These are phyloP conservation scores for Calycina herbarum DNA, from an alignment of 2,329 filamentous ascomycete species.

Conservation along the genomic window DNA sequence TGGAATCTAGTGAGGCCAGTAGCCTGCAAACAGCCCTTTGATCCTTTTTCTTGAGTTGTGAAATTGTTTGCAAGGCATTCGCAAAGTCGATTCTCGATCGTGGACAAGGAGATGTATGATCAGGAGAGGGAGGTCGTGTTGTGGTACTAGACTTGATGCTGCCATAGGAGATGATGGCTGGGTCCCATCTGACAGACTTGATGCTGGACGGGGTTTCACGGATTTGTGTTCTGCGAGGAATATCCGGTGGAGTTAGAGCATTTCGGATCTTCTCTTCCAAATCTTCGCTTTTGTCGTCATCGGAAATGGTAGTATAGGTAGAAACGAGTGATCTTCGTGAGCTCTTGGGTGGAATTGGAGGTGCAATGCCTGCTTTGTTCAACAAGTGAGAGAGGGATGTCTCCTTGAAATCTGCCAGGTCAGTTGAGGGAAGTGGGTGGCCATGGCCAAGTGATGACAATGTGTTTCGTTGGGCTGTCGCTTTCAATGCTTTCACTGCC, in stretches of 20 bases:
- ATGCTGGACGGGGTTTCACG: constrained; percentile 10
- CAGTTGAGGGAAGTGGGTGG: not conserved
- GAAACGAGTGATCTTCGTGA: constrained; percentile 2
- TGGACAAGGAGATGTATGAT: constrained; percentile 7
- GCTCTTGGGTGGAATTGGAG: constrained; percentile 9
- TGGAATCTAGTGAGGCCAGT: constrained; percentile 25
- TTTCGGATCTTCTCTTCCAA: constrained; percentile 21
- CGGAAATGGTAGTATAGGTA: constrained; percentile 12
- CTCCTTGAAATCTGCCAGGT: not conserved
- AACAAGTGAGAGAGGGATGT: not conserved
- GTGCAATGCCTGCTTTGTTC: not conserved
- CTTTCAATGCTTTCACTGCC: not conserved
- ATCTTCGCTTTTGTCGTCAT: constrained; percentile 18
- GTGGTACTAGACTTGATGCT: constrained; percentile 12
- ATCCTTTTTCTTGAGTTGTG: constrained; percentile 24
- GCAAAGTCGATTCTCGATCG: constrained; percentile 11
- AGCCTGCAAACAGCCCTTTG: constrained; percentile 23
- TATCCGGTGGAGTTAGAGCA: constrained; percentile 13
- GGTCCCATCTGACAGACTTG: constrained; percentile 31
- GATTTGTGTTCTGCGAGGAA: constrained; percentile 4
- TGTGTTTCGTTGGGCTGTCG: not conserved
- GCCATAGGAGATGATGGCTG: constrained; percentile 25
- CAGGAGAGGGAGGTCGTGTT: not conserved
- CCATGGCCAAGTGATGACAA: not conserved
- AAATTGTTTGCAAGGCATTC: constrained; percentile 21